Evolutionary conservation across 1,139 yeast species (phyloP).

Genomic region (Diutina scorzettiae): DNA sequence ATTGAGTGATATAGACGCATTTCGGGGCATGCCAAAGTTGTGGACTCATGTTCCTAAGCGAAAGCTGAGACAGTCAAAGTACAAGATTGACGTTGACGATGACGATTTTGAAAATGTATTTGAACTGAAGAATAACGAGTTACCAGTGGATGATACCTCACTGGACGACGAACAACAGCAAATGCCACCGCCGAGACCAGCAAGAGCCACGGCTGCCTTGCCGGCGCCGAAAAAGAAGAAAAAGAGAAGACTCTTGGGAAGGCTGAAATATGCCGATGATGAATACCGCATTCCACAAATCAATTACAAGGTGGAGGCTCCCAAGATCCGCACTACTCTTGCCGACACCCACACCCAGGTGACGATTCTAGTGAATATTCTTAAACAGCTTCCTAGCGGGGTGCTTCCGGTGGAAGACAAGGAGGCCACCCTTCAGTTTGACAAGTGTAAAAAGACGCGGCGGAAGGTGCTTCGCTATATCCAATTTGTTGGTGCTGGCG

Average conservation of each 20-base stretch:
- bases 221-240: constrained; percentile 2
- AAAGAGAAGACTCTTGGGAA: constrained; percentile 9
- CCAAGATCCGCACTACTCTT: constrained; percentile 54
- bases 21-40: constrained; percentile 37
- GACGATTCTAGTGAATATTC: constrained; percentile 55
- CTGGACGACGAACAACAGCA: background rate
- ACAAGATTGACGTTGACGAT: background rate
- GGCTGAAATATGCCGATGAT: constrained; percentile 30
- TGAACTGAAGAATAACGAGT: background rate
- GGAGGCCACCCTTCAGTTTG: constrained; percentile 49
- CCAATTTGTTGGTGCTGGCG: constrained; percentile 60
- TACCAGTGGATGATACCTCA: background rate
- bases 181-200: background rate
- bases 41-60: constrained; percentile 24
- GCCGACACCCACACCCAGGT: constrained; percentile 73
- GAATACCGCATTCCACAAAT: constrained; percentile 55
- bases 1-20: constrained; percentile 37
- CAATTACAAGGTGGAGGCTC: constrained; percentile 59
- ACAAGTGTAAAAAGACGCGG: constrained; percentile 65
- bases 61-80: background rate
- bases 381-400: constrained; percentile 42
- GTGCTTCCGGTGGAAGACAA: constrained; percentile 52
- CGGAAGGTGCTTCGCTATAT: constrained; percentile 68
- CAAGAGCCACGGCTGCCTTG: background rate
- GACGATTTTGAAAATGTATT: background rate